Conservation (phyloP, 2,329 filamentous ascomycete species). For the Aspergillus candidus region DNA sequence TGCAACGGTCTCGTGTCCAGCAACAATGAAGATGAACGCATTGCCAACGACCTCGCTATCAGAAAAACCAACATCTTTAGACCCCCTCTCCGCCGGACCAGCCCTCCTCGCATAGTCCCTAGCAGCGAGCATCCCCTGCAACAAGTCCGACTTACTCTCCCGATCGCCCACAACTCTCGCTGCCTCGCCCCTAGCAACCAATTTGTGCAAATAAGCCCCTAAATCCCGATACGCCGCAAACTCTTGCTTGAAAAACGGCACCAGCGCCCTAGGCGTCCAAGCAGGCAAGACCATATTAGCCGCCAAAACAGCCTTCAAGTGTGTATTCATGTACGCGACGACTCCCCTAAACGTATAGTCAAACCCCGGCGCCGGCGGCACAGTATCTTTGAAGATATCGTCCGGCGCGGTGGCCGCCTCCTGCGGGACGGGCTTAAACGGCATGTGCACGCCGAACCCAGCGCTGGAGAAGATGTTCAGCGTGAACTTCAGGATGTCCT, state of each 20-base stretch:
- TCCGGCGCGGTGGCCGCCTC: slow-evolving; percentile 12
- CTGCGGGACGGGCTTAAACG: slow-evolving; percentile 11
- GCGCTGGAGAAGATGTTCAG: slow-evolving; percentile 35
- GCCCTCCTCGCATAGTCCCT: not conserved
- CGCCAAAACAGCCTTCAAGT: slow-evolving; percentile 10
- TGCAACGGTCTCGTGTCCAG: slow-evolving; percentile 49
- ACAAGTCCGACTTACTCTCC: slow-evolving; percentile 7
- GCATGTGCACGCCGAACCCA: slow-evolving; percentile 28
- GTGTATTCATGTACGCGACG: slow-evolving; percentile 20
- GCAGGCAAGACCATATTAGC: slow-evolving; percentile 14
- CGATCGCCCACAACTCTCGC: slow-evolving; percentile 14
- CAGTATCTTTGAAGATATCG: slow-evolving; percentile 18
- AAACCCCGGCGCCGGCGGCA: slow-evolving; percentile 14
- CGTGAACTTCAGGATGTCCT: slow-evolving; percentile 31
- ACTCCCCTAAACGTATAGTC: slow-evolving; percentile 19
- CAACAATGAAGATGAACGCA: slow-evolving; percentile 45
- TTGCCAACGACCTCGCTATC: slow-evolving; percentile 45
- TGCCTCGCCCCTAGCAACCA: slow-evolving; percentile 18
- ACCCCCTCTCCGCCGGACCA: not conserved
- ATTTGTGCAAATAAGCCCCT: slow-evolving; percentile 11
- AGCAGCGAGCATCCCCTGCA: slow-evolving; percentile 11
- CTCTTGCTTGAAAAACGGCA: slow-evolving; percentile 27
- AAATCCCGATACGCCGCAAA: slow-evolving; percentile 24
- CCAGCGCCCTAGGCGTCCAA: slow-evolving; percentile 16
- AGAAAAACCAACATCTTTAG: slow-evolving; percentile 6